Conservation (phyloP, 139 green algal genomes). For the Chlamydomonas sphaeroides region DNA sequence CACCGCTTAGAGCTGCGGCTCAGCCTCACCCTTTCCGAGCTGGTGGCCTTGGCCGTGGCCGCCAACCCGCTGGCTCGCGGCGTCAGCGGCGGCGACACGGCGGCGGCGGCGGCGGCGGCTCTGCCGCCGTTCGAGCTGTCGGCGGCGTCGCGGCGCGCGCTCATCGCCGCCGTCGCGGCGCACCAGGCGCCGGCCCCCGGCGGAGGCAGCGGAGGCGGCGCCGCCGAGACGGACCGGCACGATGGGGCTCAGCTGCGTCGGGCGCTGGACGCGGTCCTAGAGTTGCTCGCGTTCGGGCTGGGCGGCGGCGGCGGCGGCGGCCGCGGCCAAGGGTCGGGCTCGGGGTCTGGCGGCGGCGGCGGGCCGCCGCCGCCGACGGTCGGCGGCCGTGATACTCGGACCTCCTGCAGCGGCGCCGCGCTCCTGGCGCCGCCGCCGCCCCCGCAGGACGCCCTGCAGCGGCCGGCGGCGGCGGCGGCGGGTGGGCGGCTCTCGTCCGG, state of each 20-base stretch:
- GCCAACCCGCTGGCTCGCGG: background rate
- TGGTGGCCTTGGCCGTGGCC: background rate
- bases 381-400: too few relatives aligned
- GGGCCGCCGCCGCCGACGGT: too few relatives aligned
- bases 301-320: background rate
- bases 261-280: background rate
- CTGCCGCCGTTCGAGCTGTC: slow-evolving; percentile 2
- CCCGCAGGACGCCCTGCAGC: too few relatives aligned
- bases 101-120: too few relatives aligned
- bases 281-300: background rate
- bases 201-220: background rate
- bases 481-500: too few relatives aligned
- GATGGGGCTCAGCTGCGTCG: background rate
- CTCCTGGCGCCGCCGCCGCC: too few relatives aligned
- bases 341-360: too few relatives aligned
- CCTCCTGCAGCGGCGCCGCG: too few relatives aligned
- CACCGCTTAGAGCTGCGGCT: background rate
- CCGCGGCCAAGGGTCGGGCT: too few relatives aligned
- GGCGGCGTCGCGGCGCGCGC: background rate
- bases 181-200: background rate
- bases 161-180: background rate
- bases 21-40: slow-evolving; percentile 17
- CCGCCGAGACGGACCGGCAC: too few relatives aligned
- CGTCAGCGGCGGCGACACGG: background rate
- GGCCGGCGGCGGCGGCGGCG: too few relatives aligned